Percentiles rank a stretch among this genome's conserved stretches.
phyloP scores from a whole-genome alignment of 345 rosid species.

The Heritiera littoralis region DNA sequence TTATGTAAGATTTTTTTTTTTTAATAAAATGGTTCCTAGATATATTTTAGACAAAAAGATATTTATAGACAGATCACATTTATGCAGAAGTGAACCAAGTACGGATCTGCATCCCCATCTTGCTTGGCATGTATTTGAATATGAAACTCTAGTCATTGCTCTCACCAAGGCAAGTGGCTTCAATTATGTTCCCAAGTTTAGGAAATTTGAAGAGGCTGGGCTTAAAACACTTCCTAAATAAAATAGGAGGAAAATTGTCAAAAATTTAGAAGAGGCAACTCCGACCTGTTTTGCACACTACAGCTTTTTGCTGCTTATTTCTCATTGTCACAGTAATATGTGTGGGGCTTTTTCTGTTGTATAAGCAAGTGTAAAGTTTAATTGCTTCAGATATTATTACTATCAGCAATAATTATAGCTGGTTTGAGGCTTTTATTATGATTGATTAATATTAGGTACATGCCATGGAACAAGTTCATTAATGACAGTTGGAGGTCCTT shows the following conservation, averaged over 20 bases:
- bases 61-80: not conserved
- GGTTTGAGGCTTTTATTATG: conserved; percentile 7
- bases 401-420: not conserved
- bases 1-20: not conserved
- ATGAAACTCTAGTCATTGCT: not conserved
- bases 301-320: not conserved
- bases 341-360: conserved; percentile 9
- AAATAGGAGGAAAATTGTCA: not conserved
- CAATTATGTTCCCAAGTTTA: not conserved
- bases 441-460: not conserved
- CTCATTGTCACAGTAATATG: not conserved
- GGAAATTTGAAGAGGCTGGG: not conserved
- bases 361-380: not conserved
- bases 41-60: not conserved
- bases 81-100: not conserved
- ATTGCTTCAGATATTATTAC: not conserved
- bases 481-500: conserved; percentile 3
- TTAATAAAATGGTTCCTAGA: not conserved
- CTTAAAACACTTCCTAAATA: not conserved
- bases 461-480: not conserved
- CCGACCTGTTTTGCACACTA: not conserved
- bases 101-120: not conserved
- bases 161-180: not conserved
- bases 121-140: not conserved
- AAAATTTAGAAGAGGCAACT: not conserved